A percentile compares a stretch with the other conserved stretches of the same genome.
Conservation (phyloP, 208 protist species). For the Chromosphaera perkinsii region DNA sequence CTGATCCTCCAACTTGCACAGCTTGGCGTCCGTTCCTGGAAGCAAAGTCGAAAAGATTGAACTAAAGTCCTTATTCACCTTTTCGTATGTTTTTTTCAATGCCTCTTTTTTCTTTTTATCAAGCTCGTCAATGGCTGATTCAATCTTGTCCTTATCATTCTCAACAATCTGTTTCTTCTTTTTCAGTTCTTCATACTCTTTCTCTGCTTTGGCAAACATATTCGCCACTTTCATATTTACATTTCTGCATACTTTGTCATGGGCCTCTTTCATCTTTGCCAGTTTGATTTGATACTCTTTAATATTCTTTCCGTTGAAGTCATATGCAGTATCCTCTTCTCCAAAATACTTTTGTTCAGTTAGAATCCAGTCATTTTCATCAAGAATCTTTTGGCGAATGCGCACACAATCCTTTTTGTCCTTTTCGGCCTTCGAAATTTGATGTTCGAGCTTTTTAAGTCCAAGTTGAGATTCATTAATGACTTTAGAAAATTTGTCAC, state of each 20-base stretch:
- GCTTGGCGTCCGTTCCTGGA: constrained; percentile 69
- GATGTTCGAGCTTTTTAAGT: no score
- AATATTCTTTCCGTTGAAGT: constrained; percentile 42
- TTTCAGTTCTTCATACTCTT: constrained; percentile 91
- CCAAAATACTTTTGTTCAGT: no score
- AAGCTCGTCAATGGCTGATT: constrained; percentile 84
- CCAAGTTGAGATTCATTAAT: no score
- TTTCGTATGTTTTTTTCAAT: constrained; percentile 84
- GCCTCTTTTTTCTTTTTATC: constrained; percentile 95
- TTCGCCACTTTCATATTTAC: no score
- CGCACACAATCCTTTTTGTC: no score
- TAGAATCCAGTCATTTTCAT: no score
- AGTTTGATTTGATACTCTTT: no score
- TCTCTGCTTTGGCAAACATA: constrained; percentile 71
- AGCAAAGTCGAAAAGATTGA: constrained; percentile 94
- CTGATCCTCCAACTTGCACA: constrained; percentile 13
- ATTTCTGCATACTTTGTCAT: no score
- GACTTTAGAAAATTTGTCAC: no score
- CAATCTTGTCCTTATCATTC: constrained; percentile 84
- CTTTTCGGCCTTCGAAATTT: no score
- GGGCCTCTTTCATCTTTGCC: no score
- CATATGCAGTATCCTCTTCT: constrained; percentile 44
- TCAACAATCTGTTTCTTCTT: constrained; percentile 81
- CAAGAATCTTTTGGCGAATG: no score
- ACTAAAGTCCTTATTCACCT: constrained; percentile 87